A percentile compares a stretch with the other conserved stretches of the same genome.
These are phyloP conservation scores for Pythium brachiatum DNA, from an alignment of 352 stramenopile genomes.

Conservation along the genomic window DNA sequence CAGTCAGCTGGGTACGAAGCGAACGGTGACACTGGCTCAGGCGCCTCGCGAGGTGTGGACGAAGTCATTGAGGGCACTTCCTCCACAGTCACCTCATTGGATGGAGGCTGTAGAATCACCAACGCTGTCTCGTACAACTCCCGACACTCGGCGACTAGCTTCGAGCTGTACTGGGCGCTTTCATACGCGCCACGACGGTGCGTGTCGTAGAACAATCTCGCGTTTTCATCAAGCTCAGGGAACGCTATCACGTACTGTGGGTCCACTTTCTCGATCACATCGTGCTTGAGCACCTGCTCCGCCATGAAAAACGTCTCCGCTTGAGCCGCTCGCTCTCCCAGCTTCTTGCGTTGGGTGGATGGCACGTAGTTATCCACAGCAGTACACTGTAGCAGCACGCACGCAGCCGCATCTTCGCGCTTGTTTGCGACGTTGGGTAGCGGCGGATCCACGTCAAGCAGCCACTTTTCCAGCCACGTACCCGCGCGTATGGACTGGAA, in stretches of 20 bases:
- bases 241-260: constrained; percentile 30
- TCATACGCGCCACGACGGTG: constrained; percentile 22
- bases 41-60: background rate
- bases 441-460: constrained; percentile 55
- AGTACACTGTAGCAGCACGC: constrained; percentile 49
- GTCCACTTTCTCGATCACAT: constrained; percentile 42
- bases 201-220: constrained; percentile 33
- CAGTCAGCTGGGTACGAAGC: background rate
- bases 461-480: constrained; percentile 69
- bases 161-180: constrained; percentile 19
- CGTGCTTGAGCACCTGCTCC: constrained; percentile 45
- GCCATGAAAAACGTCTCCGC: constrained; percentile 43
- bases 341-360: constrained; percentile 24
- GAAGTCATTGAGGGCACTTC: background rate
- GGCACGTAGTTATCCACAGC: constrained; percentile 62
- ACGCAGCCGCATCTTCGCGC: constrained; percentile 20
- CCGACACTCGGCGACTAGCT: constrained; percentile 4
- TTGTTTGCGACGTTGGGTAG: background rate
- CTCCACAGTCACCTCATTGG: background rate
- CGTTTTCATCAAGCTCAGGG: constrained; percentile 28
- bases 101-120: background rate
- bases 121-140: constrained; percentile 11
- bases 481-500: constrained; percentile 49
- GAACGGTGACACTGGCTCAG: background rate
- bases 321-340: constrained; percentile 14